Evolutionary conservation across 2,329 filamentous ascomycete genomes (phyloP).

Genomic region (Chalara sp.): DNA sequence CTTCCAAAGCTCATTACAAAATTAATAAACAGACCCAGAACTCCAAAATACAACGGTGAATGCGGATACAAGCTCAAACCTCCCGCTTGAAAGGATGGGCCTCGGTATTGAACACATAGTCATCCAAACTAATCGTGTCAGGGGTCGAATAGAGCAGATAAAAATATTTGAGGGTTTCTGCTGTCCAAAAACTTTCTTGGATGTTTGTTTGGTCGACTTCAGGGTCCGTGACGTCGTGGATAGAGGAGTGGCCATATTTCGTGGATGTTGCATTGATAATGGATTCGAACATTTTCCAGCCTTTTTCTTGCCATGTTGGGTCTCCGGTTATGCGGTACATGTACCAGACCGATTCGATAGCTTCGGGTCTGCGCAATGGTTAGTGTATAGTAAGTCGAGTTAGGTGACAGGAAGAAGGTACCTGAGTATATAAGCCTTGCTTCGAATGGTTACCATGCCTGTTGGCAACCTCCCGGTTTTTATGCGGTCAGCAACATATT

Average conservation of each 20-base stretch:
- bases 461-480: conserved; percentile 37
- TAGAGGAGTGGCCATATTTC: conserved; percentile 61
- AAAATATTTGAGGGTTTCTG: conserved; percentile 90
- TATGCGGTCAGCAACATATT: conserved; percentile 44
- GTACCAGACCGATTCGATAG: conserved; percentile 83
- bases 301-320: conserved; percentile 66
- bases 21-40: no score
- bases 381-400: conserved; percentile 7
- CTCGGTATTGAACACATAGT: conserved; percentile 51
- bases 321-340: conserved; percentile 88
- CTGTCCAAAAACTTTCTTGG: conserved; percentile 89
- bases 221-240: conserved; percentile 52
- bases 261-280: conserved; percentile 62
- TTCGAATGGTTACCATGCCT: conserved; percentile 42
- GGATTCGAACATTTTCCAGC: conserved; percentile 78
- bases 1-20: no score
- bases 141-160: conserved; percentile 73
- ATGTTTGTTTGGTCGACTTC: conserved; percentile 42
- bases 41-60: no score
- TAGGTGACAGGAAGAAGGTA: conserved; percentile 27
- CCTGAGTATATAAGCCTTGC: conserved; percentile 54
- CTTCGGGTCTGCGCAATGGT: conserved; percentile 43
- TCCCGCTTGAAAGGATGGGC: conserved; percentile 28
- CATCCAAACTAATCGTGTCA: conserved; percentile 53
- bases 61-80: no score